Evolutionary conservation across 2,329 filamentous ascomycete genomes (phyloP), one percentile per base, ranked within the genome.

Genomic region (Cytospora chrysosperma): DNA sequence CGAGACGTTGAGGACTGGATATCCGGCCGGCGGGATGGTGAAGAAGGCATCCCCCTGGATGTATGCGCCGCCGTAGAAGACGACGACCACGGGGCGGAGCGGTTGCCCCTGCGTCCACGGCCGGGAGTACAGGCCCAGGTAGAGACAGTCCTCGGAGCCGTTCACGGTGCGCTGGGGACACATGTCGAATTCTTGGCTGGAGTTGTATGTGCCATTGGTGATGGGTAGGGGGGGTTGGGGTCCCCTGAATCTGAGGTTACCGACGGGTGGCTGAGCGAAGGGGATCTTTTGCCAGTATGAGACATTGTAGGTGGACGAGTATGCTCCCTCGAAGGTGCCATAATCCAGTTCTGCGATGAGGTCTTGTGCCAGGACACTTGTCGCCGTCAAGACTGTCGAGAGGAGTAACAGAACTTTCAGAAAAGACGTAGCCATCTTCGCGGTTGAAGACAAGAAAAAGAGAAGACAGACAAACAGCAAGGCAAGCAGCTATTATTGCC

Each of bases 21-120:
- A 88, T 1, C 78, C 82, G 0, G 79, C 74, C 2, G 86, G 85
- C 4, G 85, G 85, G 9, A 87, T 76, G 8, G 71, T 72, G 69
- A 87, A 85, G 43, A 75, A 79, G 0, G 82, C 85, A 32, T 77
- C 78, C 9, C 85, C 86, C 70, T 84, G 75, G 57, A 88, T 83
- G 73, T 85, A 88, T 2, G 78, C 86, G 15, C 86, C 86, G 59
- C 86, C 86, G 69, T 85, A 86, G 70, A 86, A 87, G 4, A 81
- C 80, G 3, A 88, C 79, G 0, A 88, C 78, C 0, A 88, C 85
- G 0, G 86, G 85, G 3, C 82, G 77, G 4, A 81, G 76, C 1
- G 80, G 72, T n/a, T 77, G 70, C 1, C 70, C 70, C 1, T 61
- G 26, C 0, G 70, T 74, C 84, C 85, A 88, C 3, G 85, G 85